A percentile compares a stretch with the other conserved stretches of the same genome.
Conservation (phyloP, 1,284 basidiomycete species). For the Acaromyces ingoldii region DNA sequence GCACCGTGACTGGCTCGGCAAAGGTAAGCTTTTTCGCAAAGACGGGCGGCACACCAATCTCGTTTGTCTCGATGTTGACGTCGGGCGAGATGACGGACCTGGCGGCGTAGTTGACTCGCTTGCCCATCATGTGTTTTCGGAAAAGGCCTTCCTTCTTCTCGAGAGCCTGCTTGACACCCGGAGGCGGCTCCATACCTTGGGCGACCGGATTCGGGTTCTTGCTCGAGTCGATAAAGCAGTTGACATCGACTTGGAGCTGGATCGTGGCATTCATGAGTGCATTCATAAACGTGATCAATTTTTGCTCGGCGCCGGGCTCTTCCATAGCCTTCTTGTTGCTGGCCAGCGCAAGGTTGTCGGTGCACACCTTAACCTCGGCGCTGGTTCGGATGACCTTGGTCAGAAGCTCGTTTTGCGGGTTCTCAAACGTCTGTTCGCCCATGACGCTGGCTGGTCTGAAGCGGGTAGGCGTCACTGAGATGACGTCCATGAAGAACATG, state of each 20-base stretch:
- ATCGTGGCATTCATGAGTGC: conserved; percentile 75
- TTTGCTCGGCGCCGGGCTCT: conserved; percentile 40
- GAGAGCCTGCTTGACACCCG: conserved; percentile 90
- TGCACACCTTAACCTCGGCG: conserved; percentile 28
- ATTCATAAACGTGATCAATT: conserved; percentile 54
- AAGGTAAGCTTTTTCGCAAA: conserved; percentile 96
- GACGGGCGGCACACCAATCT: conserved; percentile 96
- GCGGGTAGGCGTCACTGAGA: conserved; percentile 87
- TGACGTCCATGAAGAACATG: conserved; percentile 93
- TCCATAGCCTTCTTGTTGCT: conserved; percentile 57
- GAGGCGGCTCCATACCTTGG: conserved; percentile 85
- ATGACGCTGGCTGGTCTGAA: conserved; percentile 91
- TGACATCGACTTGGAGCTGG: conserved; percentile 89
- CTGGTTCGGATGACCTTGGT: conserved; percentile 76
- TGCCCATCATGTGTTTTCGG: conserved; percentile 99
- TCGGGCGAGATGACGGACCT: conserved; percentile 99
- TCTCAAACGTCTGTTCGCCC: conserved; percentile 90
- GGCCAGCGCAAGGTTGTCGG: conserved; percentile 52
- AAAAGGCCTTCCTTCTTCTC: conserved; percentile 99
- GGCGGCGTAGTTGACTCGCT: conserved; percentile 98
- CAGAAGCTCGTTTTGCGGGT: conserved; percentile 93
- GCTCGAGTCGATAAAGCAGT: conserved; percentile 93
- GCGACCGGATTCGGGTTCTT: conserved; percentile 84
- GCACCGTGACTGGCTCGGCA: conserved; percentile 89
- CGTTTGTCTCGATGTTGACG: conserved; percentile 98